phyloP scores from a whole-genome alignment of 306 rosid species.

The Carpinus fangiana region DNA sequence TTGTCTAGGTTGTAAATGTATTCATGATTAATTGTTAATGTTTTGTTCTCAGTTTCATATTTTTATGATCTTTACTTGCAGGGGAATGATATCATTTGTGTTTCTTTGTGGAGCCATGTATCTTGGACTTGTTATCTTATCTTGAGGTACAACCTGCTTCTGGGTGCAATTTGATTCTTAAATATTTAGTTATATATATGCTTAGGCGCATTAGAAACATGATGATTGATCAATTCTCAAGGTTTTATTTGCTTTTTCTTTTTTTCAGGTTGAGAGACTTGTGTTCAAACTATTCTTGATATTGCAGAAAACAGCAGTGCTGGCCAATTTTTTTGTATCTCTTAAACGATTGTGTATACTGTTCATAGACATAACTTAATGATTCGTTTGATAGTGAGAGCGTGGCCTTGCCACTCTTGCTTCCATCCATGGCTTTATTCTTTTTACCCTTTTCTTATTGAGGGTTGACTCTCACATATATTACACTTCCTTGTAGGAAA shows the following conservation, averaged over 20 bases:
- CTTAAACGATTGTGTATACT: slow-evolving; percentile 24
- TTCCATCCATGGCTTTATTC: slow-evolving; percentile 44
- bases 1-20: background rate
- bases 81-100: slow-evolving; percentile 54
- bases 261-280: slow-evolving; percentile 45
- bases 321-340: background rate
- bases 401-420: slow-evolving; percentile 9
- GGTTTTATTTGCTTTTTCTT: slow-evolving; percentile 1
- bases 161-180: background rate
- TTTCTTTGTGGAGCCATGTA: slow-evolving; percentile 46
- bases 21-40: background rate
- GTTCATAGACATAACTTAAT: slow-evolving; percentile 18
- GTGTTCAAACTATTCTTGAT: slow-evolving; percentile 7
- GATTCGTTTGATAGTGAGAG: slow-evolving; percentile 27
- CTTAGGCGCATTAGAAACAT: background rate
- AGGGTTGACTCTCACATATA: slow-evolving; percentile 30
- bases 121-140: slow-evolving; percentile 55
- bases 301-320: slow-evolving; percentile 13
- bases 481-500: slow-evolving; percentile 31
- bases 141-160: slow-evolving; percentile 44
- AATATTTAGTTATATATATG: background rate
- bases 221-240: too few relatives aligned
- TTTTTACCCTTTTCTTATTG: slow-evolving; percentile 37
- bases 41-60: background rate
- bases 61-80: slow-evolving; percentile 27